These are phyloP conservation scores for Pseudogymnoascus sp. DNA, from an alignment of 2,329 filamentous ascomycete genomes.

Conservation along the genomic window DNA sequence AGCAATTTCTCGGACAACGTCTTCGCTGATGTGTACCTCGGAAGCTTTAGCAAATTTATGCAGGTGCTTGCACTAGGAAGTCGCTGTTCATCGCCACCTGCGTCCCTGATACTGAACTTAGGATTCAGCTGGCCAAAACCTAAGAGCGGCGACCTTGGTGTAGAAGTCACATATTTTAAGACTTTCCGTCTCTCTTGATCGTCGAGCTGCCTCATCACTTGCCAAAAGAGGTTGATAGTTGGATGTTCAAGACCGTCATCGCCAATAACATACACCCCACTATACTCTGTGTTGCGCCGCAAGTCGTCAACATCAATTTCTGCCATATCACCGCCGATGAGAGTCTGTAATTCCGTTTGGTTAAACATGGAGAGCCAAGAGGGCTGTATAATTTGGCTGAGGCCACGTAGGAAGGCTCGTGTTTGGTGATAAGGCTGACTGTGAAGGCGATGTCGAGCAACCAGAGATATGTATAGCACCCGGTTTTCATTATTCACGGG, in stretches of 20 bases:
- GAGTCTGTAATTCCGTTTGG: conserved; percentile 83
- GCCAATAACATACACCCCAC: conserved; percentile 82
- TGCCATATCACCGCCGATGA: conserved; percentile 80
- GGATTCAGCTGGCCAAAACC: conserved; percentile 84
- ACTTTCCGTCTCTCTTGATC: conserved; percentile 77
- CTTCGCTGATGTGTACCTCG: conserved; percentile 62
- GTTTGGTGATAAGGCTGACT: conserved; percentile 76
- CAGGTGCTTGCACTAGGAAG: conserved; percentile 93
- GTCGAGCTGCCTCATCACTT: conserved; percentile 68
- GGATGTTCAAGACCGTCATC: conserved; percentile 81
- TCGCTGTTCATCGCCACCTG: conserved; percentile 64
- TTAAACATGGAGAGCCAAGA: conserved; percentile 99
- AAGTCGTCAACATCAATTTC: conserved; percentile 85
- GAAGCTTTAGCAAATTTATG: conserved; percentile 88
- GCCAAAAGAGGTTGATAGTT: conserved; percentile 83
- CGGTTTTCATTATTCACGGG: conserved; percentile 87
- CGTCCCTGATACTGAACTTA: conserved; percentile 82
- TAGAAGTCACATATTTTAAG: conserved; percentile 91
- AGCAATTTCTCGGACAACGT: conserved; percentile 71
- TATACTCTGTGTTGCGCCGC: conserved; percentile 75
- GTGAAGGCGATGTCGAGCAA: conserved; percentile 79
- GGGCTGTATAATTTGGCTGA: conserved; percentile 81
- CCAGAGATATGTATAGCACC: conserved; percentile 86
- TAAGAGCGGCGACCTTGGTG: conserved; percentile 78
- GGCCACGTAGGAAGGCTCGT: conserved; percentile 75